Evolutionary conservation across 768 basidiomycete genomes (phyloP).

Genomic region (Amanita exitialis): DNA sequence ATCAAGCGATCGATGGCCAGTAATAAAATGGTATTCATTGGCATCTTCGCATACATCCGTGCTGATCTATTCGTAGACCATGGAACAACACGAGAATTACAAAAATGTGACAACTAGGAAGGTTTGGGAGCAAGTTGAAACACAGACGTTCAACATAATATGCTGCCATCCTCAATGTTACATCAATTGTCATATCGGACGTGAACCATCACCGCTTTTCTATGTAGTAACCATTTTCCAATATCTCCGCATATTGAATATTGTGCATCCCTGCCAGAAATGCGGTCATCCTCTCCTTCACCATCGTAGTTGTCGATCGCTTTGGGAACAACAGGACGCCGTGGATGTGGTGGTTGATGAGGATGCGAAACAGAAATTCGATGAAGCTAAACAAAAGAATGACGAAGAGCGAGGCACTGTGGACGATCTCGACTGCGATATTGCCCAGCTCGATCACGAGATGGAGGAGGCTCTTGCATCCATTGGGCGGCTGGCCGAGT

Average conservation of each 20-base stretch:
- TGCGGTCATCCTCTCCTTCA: background rate
- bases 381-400: background rate
- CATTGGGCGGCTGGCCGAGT: background rate
- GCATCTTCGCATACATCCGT: background rate
- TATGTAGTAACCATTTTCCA: background rate
- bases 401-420: background rate
- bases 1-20: background rate
- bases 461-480: background rate
- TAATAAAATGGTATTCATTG: background rate
- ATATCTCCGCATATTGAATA: background rate
- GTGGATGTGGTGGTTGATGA: constrained; percentile 7
- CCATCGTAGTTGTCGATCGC: background rate
- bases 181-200: background rate
- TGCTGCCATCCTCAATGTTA: background rate
- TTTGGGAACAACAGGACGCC: background rate
- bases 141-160: background rate
- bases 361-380: constrained; percentile 10
- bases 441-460: background rate
- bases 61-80: background rate
- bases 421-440: background rate
- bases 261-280: background rate
- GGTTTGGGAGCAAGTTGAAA: background rate
- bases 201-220: background rate
- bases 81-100: background rate
- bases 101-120: background rate